A percentile compares a stretch with the other conserved stretches of the same genome.
phyloP scores from a whole-genome alignment of 768 basidiomycete species.

The Boletus huronensis region DNA sequence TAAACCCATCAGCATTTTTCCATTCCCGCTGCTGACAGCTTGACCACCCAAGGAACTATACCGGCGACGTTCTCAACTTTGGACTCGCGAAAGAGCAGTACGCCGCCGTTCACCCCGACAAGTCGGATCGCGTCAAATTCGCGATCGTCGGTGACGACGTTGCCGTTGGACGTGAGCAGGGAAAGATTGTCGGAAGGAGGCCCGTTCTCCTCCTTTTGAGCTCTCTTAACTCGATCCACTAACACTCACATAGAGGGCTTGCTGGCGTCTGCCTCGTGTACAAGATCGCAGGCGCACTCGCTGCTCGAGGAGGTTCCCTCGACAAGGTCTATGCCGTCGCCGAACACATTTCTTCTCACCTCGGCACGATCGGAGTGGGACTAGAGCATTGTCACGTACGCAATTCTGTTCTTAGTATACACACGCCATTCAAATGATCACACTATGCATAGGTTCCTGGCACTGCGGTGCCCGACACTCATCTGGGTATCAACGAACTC shows the following conservation, averaged over 20 bases:
- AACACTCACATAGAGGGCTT: slow-evolving; percentile 54
- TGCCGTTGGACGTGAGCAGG: slow-evolving; percentile 77
- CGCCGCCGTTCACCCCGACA: slow-evolving; percentile 63
- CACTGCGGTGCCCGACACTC: slow-evolving; percentile 54
- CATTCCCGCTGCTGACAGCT: slow-evolving; percentile 4
- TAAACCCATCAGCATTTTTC: slow-evolving; percentile 26
- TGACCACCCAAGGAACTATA: slow-evolving; percentile 63
- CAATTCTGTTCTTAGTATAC: neutral
- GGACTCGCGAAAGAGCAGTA: slow-evolving; percentile 86
- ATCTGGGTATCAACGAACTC: slow-evolving; percentile 60
- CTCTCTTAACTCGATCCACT: neutral
- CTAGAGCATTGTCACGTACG: slow-evolving; percentile 84
- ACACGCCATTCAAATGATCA: neutral
- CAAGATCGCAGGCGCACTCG: slow-evolving; percentile 86
- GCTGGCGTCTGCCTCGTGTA: slow-evolving; percentile 83
- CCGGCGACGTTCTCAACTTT: slow-evolving; percentile 89
- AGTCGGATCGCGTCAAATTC: slow-evolving; percentile 65
- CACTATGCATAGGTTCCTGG: slow-evolving; percentile 63
- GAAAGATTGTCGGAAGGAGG: slow-evolving; percentile 83
- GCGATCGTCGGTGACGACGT: slow-evolving; percentile 90
- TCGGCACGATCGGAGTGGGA: slow-evolving; percentile 83
- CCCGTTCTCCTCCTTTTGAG: slow-evolving; percentile 12
- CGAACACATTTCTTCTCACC: slow-evolving; percentile 57
- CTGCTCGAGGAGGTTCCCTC: slow-evolving; percentile 61
- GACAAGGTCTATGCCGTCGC: slow-evolving; percentile 67